Evolutionary conservation across 495 filamentous ascomycete species (phyloP).

Genomic region (Oleoguttula mirabilis): DNA sequence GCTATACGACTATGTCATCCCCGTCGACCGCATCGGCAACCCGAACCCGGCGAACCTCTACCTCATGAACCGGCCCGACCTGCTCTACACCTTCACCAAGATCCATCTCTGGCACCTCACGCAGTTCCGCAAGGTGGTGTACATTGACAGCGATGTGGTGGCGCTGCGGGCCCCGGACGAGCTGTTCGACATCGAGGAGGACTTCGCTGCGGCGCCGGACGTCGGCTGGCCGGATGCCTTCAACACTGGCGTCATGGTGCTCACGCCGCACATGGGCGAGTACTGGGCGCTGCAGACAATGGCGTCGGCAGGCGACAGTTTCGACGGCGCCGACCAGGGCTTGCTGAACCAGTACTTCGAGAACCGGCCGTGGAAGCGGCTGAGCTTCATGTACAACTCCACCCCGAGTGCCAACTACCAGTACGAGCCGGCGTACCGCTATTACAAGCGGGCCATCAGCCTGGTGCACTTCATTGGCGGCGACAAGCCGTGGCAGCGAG

Average conservation of each 20-base stretch:
- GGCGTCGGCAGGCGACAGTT: slow-evolving; percentile 76
- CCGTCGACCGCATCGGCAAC: slow-evolving; percentile 67
- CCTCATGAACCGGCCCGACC: slow-evolving; percentile 82
- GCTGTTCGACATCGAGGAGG: slow-evolving; percentile 62
- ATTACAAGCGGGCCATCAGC: slow-evolving; percentile 78
- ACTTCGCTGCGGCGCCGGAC: slow-evolving; percentile 86
- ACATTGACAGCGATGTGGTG: slow-evolving; percentile 84
- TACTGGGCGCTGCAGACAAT: slow-evolving; percentile 74
- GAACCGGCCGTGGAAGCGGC: slow-evolving; percentile 59
- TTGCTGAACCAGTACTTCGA: slow-evolving; percentile 87
- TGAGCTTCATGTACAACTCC: slow-evolving; percentile 94
- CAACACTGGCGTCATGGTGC: slow-evolving; percentile 90
- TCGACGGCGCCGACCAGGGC: slow-evolving; percentile 95
- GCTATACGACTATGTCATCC: slow-evolving; percentile 80
- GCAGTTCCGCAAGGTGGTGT: slow-evolving; percentile 82
- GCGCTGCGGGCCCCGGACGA: slow-evolving; percentile 82
- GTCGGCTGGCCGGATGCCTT: slow-evolving; percentile 98
- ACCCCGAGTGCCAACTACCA: slow-evolving; percentile 91
- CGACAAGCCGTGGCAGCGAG: slow-evolving; percentile 77
- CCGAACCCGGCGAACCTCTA: slow-evolving; percentile 67
- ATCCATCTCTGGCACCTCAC: slow-evolving; percentile 86
- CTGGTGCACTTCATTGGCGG: slow-evolving; percentile 88
- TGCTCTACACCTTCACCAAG: slow-evolving; percentile 89
- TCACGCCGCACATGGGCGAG: slow-evolving; percentile 75
- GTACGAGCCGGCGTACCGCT: slow-evolving; percentile 84